A percentile compares a stretch with the other conserved stretches of the same genome.
These are phyloP conservation scores for Pythium aristosporum DNA, from an alignment of 352 stramenopile genomes.

Conservation along the genomic window DNA sequence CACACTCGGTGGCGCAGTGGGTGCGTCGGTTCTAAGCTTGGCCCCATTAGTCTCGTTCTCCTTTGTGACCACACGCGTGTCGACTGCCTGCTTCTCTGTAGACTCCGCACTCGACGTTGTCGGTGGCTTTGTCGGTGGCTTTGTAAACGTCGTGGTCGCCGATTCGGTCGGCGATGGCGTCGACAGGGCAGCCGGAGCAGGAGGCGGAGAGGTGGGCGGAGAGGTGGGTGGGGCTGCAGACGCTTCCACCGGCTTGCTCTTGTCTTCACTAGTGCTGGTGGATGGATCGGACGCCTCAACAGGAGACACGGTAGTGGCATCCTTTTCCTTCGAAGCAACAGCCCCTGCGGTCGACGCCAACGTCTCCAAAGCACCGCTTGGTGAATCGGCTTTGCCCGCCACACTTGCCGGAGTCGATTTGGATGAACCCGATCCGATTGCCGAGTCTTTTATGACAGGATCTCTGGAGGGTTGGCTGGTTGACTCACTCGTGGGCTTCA, in stretches of 20 bases:
- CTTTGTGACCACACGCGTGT: neutral
- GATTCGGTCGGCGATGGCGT: constrained; percentile 16
- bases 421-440: neutral
- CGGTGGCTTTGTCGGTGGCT: neutral
- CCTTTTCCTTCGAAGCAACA: neutral
- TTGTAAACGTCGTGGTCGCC: constrained; percentile 2
- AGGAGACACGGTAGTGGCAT: neutral
- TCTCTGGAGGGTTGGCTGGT: neutral
- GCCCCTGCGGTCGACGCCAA: neutral
- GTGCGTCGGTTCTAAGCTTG: neutral
- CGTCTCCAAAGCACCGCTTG: neutral
- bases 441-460: neutral
- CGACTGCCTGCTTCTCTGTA: neutral
- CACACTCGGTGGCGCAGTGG: neutral
- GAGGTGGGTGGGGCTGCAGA: neutral
- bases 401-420: neutral
- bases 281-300: neutral
- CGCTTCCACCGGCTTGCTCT: neutral
- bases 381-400: neutral
- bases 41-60: neutral
- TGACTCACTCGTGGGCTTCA: neutral
- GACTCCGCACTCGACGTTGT: neutral
- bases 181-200: neutral
- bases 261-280: neutral
- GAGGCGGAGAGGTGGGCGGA: constrained; percentile 4